phyloP scores from a whole-genome alignment of 1,139 yeast species.

The Komagataea norvegica region DNA sequence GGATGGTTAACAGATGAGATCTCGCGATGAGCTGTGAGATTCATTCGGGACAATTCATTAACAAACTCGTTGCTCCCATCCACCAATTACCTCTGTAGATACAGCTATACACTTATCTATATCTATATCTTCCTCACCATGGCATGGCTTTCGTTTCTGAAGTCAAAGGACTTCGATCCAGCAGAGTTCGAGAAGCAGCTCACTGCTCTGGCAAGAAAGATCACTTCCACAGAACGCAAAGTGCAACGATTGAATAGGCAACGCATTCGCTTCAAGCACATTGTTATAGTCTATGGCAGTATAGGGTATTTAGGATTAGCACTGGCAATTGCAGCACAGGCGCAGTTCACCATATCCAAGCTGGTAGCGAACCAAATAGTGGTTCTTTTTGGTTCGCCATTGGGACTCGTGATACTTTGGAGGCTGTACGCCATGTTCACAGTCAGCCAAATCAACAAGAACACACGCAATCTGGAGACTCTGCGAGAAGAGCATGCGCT shows the following conservation, averaged over 20 bases:
- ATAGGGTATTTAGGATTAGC: constrained; percentile 33
- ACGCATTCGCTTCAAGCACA: constrained; percentile 23
- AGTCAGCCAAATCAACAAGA: constrained; percentile 18
- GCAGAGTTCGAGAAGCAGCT: constrained; percentile 48
- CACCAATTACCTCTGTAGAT: too few relatives aligned
- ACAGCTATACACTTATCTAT: too few relatives aligned
- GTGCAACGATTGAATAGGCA: constrained; percentile 27
- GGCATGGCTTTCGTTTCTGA: constrained; percentile 29
- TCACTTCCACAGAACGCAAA: constrained; percentile 35
- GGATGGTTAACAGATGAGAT: too few relatives aligned
- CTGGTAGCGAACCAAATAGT: constrained; percentile 1
- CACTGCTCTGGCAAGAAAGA: constrained; percentile 37
- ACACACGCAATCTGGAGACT: constrained; percentile 20
- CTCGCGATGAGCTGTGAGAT: too few relatives aligned
- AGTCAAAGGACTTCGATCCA: constrained; percentile 43
- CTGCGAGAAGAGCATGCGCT: constrained; percentile 46
- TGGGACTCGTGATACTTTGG: constrained; percentile 1
- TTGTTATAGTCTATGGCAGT: constrained; percentile 30
- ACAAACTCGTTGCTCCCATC: too few relatives aligned
- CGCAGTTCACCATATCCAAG: background rate
- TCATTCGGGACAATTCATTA: too few relatives aligned
- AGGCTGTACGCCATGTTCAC: constrained; percentile 5
- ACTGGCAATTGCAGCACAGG: constrained; percentile 25
- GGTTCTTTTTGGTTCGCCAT: constrained; percentile 7
- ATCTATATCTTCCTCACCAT: constrained; percentile 11